Evolutionary conservation across 306 rosid genomes (phyloP).

Genomic region (Ammopiptanthus mongolicus): DNA sequence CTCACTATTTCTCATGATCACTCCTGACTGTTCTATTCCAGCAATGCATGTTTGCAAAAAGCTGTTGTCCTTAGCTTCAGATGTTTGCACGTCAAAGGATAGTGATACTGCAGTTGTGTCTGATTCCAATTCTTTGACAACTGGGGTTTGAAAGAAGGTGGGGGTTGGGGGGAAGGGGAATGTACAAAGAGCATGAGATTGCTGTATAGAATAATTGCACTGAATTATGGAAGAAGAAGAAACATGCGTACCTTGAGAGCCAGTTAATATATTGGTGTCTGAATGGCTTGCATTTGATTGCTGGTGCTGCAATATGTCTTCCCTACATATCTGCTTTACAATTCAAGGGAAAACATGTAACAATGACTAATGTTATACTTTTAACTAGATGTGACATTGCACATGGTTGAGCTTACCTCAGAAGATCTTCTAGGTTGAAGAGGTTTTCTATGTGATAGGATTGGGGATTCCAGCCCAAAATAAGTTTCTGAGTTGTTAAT

Average conservation of each 20-base stretch:
- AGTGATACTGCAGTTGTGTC: slow-evolving; percentile 22
- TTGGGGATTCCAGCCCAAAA: slow-evolving; percentile 42
- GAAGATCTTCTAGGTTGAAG: slow-evolving; percentile 37
- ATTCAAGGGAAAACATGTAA: slow-evolving; percentile 5
- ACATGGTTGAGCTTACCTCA: slow-evolving; percentile 44
- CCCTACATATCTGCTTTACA: slow-evolving; percentile 38
- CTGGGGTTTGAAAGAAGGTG: not conserved
- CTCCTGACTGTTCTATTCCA: slow-evolving; percentile 34
- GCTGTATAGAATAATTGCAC: not conserved
- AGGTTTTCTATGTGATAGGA: slow-evolving; percentile 43
- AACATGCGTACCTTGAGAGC: slow-evolving; percentile 29
- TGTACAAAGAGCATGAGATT: not conserved
- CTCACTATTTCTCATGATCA: slow-evolving; percentile 34
- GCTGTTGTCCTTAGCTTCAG: slow-evolving; percentile 23
- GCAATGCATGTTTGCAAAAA: slow-evolving; percentile 33
- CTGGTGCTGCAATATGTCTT: slow-evolving; percentile 41
- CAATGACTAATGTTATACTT: not conserved
- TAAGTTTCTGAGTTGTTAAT: slow-evolving; percentile 40
- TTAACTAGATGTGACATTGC: not conserved
- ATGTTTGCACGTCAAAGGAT: slow-evolving; percentile 35
- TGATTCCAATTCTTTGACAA: slow-evolving; percentile 25
- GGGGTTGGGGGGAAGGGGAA: not conserved
- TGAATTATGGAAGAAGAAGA: not conserved
- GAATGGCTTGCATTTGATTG: slow-evolving; percentile 30
- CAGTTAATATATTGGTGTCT: slow-evolving; percentile 38